Conservation (phyloP, 2,329 filamentous ascomycete species). For the Juglanconis sp. region DNA sequence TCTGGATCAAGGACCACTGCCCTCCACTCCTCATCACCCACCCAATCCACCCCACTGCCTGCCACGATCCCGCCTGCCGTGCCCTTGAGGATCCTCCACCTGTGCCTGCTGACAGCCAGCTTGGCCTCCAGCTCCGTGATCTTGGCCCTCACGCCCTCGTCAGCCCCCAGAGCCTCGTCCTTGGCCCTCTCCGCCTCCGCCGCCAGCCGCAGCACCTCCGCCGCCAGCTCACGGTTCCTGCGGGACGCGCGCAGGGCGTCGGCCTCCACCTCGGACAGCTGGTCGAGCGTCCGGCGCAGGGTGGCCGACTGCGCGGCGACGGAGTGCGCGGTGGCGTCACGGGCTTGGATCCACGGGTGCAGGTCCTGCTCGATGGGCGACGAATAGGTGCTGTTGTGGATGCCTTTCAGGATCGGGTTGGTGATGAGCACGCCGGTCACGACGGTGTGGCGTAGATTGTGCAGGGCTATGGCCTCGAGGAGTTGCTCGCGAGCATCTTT, state of each 20-base stretch:
- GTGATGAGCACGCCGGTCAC: conserved; percentile 66
- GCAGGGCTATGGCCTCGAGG: conserved; percentile 67
- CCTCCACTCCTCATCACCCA: conserved; percentile 62
- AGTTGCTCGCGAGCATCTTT: conserved; percentile 62
- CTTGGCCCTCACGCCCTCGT: conserved; percentile 51
- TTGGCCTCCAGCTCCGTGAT: conserved; percentile 57
- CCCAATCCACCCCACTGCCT: conserved; percentile 82
- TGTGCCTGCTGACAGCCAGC: conserved; percentile 59
- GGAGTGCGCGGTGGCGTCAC: conserved; percentile 63
- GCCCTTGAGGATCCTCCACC: conserved; percentile 73
- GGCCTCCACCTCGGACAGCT: conserved; percentile 55
- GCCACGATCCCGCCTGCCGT: conserved; percentile 75
- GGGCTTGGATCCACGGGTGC: conserved; percentile 60
- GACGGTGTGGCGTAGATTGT: conserved; percentile 67
- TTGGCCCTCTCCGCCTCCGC: conserved; percentile 52
- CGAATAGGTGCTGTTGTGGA: conserved; percentile 64
- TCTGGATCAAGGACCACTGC: conserved; percentile 70
- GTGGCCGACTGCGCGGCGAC: conserved; percentile 58
- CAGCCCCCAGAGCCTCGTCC: conserved; percentile 46
- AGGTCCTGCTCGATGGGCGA: conserved; percentile 70
- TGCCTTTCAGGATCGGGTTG: conserved; percentile 73
- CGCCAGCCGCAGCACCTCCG: conserved; percentile 61
- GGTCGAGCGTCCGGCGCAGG: conserved; percentile 47
- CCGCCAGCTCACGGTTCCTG: conserved; percentile 61
- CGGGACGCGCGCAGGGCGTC: conserved; percentile 54